phyloP scores from a whole-genome alignment of 2,329 filamentous ascomycete species.

The Podosphaera xanthii region DNA sequence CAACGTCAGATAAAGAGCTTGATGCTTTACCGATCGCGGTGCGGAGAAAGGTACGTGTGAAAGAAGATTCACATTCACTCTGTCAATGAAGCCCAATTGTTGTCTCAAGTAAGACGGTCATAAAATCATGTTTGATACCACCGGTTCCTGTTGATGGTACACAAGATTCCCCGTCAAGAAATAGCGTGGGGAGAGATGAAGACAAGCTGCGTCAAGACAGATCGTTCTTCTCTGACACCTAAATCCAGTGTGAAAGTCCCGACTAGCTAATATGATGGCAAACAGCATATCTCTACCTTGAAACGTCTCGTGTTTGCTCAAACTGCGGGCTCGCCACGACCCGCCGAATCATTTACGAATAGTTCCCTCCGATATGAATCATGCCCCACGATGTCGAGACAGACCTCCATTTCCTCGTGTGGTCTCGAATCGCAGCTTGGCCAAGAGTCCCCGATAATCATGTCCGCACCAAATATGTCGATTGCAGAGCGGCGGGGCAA shows the following conservation, averaged over 20 bases:
- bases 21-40: slow-evolving; percentile 27
- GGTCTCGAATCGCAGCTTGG: background rate
- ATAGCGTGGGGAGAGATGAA: too few species aligned
- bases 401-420: slow-evolving; percentile 5
- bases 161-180: too few species aligned
- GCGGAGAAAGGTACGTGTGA: slow-evolving; percentile 25
- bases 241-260: background rate
- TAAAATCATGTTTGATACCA: background rate
- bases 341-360: slow-evolving; percentile 1
- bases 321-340: slow-evolving; percentile 17
- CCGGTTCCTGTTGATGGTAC: too few species aligned
- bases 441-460: background rate
- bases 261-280: slow-evolving; percentile 1
- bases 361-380: slow-evolving; percentile 6
- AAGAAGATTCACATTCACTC: background rate
- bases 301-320: slow-evolving; percentile 47
- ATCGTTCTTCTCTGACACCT: background rate
- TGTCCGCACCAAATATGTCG: background rate
- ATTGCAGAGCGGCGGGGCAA: background rate
- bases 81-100: background rate
- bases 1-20: slow-evolving; percentile 23
- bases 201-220: too few species aligned
- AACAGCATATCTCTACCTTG: slow-evolving; percentile 49
- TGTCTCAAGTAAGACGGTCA: background rate
- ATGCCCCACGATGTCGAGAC: slow-evolving; percentile 11